These are phyloP conservation scores for Neurospora sp. DNA, from an alignment of 2,329 filamentous ascomycete species.

Conservation along the genomic window DNA sequence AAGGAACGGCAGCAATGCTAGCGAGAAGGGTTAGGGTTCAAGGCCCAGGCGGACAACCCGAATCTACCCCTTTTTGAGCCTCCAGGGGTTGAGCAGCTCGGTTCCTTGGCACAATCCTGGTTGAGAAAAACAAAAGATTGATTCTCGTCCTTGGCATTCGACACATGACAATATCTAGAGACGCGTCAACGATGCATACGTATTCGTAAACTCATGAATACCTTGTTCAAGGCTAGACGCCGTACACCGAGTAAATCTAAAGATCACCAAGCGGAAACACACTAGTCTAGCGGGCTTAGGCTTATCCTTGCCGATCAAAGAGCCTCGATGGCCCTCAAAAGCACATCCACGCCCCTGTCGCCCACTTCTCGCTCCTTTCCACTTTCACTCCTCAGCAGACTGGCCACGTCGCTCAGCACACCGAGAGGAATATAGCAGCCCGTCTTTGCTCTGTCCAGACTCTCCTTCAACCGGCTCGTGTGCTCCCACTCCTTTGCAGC, in stretches of 20 bases:
- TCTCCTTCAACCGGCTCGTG: constrained; percentile 82
- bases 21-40: neutral
- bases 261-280: neutral
- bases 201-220: neutral
- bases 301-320: constrained; percentile 28
- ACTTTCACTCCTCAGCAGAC: constrained; percentile 50
- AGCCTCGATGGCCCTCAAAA: constrained; percentile 50
- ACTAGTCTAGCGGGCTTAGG: neutral
- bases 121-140: neutral
- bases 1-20: neutral
- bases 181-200: neutral
- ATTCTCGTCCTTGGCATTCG: neutral
- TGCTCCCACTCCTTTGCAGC: constrained; percentile 93
- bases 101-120: neutral
- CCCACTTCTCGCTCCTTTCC: constrained; percentile 33
- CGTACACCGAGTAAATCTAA: neutral
- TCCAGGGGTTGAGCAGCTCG: neutral
- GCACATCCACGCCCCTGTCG: constrained; percentile 45
- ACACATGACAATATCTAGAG: neutral
- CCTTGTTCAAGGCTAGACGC: neutral
- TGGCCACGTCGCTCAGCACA: constrained; percentile 77
- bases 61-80: neutral
- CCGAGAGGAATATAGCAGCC: constrained; percentile 78
- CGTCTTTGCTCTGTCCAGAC: constrained; percentile 68
- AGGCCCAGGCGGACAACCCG: neutral